Conservation (phyloP, 768 basidiomycete species). For the Calocera viscosa region DNA sequence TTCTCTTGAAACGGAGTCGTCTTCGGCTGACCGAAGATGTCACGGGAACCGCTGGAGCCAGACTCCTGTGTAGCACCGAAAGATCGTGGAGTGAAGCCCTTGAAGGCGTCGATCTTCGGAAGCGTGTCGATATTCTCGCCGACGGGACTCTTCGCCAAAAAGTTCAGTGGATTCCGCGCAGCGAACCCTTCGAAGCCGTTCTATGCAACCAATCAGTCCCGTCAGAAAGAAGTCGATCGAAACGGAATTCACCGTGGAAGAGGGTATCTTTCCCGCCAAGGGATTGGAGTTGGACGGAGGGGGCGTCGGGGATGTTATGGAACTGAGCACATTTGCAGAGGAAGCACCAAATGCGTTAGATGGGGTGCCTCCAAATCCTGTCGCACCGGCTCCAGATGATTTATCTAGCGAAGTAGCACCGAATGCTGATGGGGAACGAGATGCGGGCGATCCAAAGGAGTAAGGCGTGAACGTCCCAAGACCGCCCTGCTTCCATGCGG, state of each 20-base stretch:
- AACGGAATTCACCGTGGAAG: neutral
- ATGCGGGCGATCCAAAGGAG: neutral
- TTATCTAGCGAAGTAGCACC: neutral
- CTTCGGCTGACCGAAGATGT: neutral
- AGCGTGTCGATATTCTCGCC: slow-evolving; percentile 5
- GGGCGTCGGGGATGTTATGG: neutral
- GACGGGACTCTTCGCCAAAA: neutral
- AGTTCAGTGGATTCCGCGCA: neutral
- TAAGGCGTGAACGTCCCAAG: neutral
- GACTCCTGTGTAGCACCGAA: neutral
- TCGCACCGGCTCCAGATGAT: neutral
- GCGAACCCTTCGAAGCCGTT: slow-evolving; percentile 3
- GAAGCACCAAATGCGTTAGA: neutral
- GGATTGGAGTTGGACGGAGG: neutral
- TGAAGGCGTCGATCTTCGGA: neutral
- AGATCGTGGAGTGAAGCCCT: neutral
- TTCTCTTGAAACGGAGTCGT: neutral
- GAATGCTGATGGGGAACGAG: neutral
- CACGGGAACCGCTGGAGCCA: neutral
- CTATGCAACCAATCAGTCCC: neutral
- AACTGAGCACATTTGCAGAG: neutral
- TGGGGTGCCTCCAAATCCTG: neutral
- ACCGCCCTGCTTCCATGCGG: neutral
- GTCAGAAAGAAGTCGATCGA: neutral
- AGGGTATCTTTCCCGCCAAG: neutral